Base-by-base conservation (phyloP, 75 land plant species). In the Pinus taeda region DNA sequence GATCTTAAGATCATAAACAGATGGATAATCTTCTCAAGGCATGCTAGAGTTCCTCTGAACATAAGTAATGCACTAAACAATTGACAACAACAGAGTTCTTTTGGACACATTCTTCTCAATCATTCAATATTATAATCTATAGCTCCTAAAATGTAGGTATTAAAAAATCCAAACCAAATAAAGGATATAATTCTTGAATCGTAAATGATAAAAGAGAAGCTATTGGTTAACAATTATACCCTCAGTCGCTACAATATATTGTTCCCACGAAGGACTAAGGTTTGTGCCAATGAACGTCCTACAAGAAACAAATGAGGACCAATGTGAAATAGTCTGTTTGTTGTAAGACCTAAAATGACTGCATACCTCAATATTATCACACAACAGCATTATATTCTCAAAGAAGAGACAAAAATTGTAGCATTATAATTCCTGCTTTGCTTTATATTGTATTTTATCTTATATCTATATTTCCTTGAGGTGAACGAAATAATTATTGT, bases 201-300 rank as follows among this genome's bases (percentile, higher is more conserved):
- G 15, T 70, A 45, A 45, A 45, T 6, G 7, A 45, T 6, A 11
- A 45, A 21, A 55, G 9, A 24, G 37, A 57, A 57, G 2, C 45
- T 60, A 49, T 59, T 75, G n/a, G 30, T 18, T 20, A 29, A 61
- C 8, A 42, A 53, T 4, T 15, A 64, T 86, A 95, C 98, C 98
- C 85, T 85, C 79, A 58, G 83, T 85, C 49, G 86, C 70, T 69
- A 83, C 69, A 73, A 95, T 73, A 81, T 93, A 95, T 63, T 83
- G 82, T 57, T 87, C 86, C 98, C 98, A 95, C 21, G 71, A 64
- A 70, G 95, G 89, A 77, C 83, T 89, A 66, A 95, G 79, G 59
- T 95, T 95, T 60, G 98, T 95, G 39, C 98, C 95, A 20, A 89
- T 84, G 80, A 95, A 95, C 18, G 93, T 93, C 84, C 98, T 95